Base-by-base conservation (phyloP, 2,329 filamentous ascomycete species). In the Fusarium guadeloupense region DNA sequence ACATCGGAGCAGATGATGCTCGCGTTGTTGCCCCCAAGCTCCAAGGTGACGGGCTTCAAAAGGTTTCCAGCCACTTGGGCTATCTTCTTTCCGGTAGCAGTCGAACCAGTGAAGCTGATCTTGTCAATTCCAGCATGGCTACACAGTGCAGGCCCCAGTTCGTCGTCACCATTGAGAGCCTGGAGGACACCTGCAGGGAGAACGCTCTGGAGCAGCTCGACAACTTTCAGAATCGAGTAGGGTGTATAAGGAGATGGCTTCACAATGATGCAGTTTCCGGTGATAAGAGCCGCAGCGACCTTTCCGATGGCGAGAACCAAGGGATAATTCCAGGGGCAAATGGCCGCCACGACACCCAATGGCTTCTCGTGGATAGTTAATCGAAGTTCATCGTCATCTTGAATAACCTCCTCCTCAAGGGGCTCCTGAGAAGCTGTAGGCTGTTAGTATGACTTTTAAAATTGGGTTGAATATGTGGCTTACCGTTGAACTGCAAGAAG, bases 91-190 rank as follows among this genome's bases (percentile, higher is more conserved):
- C 86, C 86, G 0, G 83, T 87, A 0, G 78, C 77, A 26, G 78
- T 83, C 9, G 83, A 86, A 4, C 86, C 86, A 0, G 86, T 89
- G 72, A 89, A 89, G 57, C 78, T 80, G 71, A 89, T 83, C 77
- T 87, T 89, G 56, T 81, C 78, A 45, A 88, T 80, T 19, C 77
- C 82, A 0, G 83, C 81, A 66, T 89, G 85, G 9, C 67, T 70
- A 1, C 83, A 86, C 50, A 89, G 71, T 77, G 77, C 77, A 3
- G 82, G 83, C 5, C 86, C 86, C 6, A 89, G 78, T 45, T 79
- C 75, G 61, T 88, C 85, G 52, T 84, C 84, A 9, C 86, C 86
- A 44, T 83, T 82, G 9, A 89, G 72, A 2, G 77, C 82, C 68
- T 88, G 85, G 2, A 89, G 66, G 20, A 89, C 83, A 34, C 86